Percentiles rank a stretch among this genome's conserved stretches.
phyloP scores from a whole-genome alignment of 257 asterid species.

The Primulina huaijiensis region DNA sequence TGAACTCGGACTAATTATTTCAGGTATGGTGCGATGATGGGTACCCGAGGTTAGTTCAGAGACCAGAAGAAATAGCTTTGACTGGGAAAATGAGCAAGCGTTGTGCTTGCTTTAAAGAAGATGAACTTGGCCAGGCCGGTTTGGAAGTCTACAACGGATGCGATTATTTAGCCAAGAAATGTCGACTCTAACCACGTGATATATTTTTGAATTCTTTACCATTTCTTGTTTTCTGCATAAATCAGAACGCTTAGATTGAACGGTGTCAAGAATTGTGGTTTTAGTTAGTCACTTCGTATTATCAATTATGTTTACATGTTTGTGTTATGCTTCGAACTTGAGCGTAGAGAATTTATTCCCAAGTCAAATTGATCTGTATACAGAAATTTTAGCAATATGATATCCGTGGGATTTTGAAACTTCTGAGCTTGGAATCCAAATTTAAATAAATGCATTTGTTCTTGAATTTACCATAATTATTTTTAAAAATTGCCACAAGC shows the following conservation, averaged over 20 bases:
- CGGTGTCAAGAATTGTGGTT: no score
- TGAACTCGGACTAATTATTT: constrained; percentile 18
- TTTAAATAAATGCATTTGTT: no score
- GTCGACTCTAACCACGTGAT: constrained; percentile 36
- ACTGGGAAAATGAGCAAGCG: constrained; percentile 90
- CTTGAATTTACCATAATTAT: no score
- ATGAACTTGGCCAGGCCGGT: constrained; percentile 57
- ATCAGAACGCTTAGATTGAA: not conserved
- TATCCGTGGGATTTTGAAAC: no score
- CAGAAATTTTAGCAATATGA: no score
- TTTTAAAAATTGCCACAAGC: no score
- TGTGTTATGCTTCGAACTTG: no score
- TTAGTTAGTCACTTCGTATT: not conserved
- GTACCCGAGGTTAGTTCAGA: constrained; percentile 82
- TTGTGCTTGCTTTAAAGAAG: constrained; percentile 75
- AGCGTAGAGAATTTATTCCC: no score
- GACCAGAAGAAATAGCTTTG: constrained; percentile 79
- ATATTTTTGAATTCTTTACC: not conserved
- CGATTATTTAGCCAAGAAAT: constrained; percentile 50
- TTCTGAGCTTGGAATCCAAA: no score
- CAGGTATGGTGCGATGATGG: constrained; percentile 99
- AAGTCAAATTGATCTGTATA: no score
- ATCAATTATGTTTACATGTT: no score
- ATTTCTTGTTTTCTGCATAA: not conserved
- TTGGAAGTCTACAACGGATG: constrained; percentile 78